Base-by-base conservation (phyloP, 2,329 filamentous ascomycete genomes). In the Pseudogymnoascus destructans region DNA sequence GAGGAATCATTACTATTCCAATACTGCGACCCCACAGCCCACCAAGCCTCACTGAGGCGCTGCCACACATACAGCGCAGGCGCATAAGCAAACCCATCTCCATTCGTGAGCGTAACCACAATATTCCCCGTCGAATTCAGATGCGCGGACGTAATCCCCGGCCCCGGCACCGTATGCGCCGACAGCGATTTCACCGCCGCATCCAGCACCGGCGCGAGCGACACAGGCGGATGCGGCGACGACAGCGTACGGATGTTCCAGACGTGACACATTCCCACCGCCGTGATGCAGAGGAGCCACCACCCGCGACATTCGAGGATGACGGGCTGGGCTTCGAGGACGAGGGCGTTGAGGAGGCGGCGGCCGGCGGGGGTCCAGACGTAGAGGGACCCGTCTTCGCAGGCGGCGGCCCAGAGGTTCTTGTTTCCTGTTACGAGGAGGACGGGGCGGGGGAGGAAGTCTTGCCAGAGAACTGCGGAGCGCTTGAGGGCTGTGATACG, bases 1-100 rank as follows among this genome's bases (percentile, higher is more conserved):
- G 90, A 90, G 1, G 89, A 90, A 67, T 96, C 93, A 57, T 90
- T 95, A 0, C 90, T 95, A 71, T 98, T 97, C 95, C 93, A 98
- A 70, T 98, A 98, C 69, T 98, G 93, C 65, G 89, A 95, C 15
- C 91, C 91, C 0, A 97, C 90, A 0, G 92, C 92, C 90, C 93
- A 98, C 93, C 93, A 98, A 1, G 89, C 81, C 69, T 98, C 95
- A 1, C 90, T 95, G n/a, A 98, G 77, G 8, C 91, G 84, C 71
- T 97, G 92, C 93, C 93, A 98, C 6, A 84, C 81, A 70, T 84
- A 92, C 85, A 98, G 87, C 15, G 79, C 78, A 0, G 86, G 81
- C 1, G 88, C 88, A 72, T 98, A 98, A 57, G 85, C 85, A 72
- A 90, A 98, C 1, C 93, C 93, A 66, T 98, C 92, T 17, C 93